Conservation (phyloP, 345 rosid species). For the Trapa bicornis region DNA sequence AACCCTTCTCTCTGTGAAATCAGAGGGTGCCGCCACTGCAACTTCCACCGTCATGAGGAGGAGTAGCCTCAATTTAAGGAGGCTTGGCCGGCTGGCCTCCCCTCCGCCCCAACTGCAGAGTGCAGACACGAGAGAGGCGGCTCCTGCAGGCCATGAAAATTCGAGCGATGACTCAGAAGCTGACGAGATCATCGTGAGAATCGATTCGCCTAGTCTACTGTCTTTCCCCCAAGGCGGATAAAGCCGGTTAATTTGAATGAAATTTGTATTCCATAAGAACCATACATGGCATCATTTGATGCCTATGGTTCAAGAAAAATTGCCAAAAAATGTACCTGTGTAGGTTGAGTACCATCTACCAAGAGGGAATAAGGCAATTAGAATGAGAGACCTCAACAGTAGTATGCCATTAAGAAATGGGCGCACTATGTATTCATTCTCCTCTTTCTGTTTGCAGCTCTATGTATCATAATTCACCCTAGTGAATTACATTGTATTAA, state of each 20-base stretch:
- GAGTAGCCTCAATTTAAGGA: constrained; percentile 19
- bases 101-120: constrained; percentile 6
- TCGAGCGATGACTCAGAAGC: constrained; percentile 51
- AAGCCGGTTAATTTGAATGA: too few species aligned
- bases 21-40: constrained; percentile 39
- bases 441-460: too few species aligned
- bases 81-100: constrained; percentile 8
- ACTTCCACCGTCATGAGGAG: constrained; percentile 9
- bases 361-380: neutral
- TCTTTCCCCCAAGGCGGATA: constrained; percentile 29
- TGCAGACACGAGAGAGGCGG: constrained; percentile 8
- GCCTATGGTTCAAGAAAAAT: neutral
- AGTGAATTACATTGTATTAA: too few species aligned
- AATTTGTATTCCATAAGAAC: constrained; percentile 9
- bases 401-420: too few species aligned
- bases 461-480: too few species aligned
- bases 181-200: constrained; percentile 47
- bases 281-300: neutral
- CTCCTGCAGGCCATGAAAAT: constrained; percentile 9
- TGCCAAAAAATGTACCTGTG: too few species aligned
- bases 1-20: constrained; percentile 28
- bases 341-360: neutral
- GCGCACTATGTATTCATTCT: too few species aligned
- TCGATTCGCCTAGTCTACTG: constrained; percentile 71
- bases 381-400: neutral